Percentiles rank a stretch among this genome's conserved stretches.
Evolutionary conservation across 2,329 filamentous ascomycete genomes (phyloP).

Genomic region (Pseudogymnoascus sp.): DNA sequence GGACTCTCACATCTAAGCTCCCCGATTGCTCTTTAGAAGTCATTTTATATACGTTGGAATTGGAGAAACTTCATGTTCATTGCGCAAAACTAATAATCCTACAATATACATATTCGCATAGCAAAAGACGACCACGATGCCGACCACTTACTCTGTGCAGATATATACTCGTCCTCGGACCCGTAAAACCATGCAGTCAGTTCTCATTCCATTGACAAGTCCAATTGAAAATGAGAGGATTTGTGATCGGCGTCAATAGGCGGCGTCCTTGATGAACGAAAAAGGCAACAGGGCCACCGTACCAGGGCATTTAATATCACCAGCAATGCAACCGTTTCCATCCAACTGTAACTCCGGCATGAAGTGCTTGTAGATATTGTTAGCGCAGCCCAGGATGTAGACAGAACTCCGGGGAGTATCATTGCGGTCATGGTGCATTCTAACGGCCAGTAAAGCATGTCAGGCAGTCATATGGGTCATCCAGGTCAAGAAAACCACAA

Average conservation of each 20-base stretch:
- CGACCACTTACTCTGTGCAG: slow-evolving; percentile 7
- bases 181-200: neutral
- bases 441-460: slow-evolving; percentile 6
- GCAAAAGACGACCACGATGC: slow-evolving; percentile 1
- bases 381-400: neutral
- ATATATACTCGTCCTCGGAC: neutral
- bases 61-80: slow-evolving; percentile 1
- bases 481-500: neutral
- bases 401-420: neutral
- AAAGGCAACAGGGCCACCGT: neutral
- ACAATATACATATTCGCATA: slow-evolving; percentile 8
- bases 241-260: neutral
- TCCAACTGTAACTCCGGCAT: slow-evolving; percentile 2
- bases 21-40: neutral
- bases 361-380: neutral
- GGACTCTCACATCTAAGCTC: neutral
- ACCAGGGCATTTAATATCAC: neutral
- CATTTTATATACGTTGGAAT: neutral
- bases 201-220: neutral
- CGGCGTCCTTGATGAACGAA: neutral
- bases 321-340: neutral
- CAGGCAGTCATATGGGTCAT: slow-evolving; percentile 8
- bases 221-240: neutral
- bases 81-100: slow-evolving; percentile 3
- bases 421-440: slow-evolving; percentile 5